phyloP scores from a whole-genome alignment of 306 rosid genomes.

The Hippophae rhamnoides region DNA sequence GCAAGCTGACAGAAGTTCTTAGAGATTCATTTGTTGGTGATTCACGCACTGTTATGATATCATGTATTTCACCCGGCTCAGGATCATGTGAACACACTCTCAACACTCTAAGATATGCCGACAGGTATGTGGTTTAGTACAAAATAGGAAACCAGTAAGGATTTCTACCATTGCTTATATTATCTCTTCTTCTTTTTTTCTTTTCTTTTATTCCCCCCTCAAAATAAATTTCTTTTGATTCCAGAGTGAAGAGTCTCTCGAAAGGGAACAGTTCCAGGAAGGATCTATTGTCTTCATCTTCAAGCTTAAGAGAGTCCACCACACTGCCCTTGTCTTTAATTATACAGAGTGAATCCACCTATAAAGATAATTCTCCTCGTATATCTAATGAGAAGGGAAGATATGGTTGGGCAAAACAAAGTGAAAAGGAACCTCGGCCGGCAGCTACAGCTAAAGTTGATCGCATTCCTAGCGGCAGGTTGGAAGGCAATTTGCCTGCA shows the following conservation, averaged over 20 bases:
- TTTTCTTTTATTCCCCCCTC: not conserved
- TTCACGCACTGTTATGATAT: conserved; percentile 83
- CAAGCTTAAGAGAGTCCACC: conserved; percentile 52
- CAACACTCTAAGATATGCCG: conserved; percentile 82
- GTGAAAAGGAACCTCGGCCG: conserved; percentile 59
- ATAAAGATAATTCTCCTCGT: conserved; percentile 38
- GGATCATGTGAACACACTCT: conserved; percentile 88
- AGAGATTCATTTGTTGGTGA: conserved; percentile 81
- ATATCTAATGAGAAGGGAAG: conserved; percentile 46
- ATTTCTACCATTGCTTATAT: not conserved
- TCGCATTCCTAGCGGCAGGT: conserved; percentile 53
- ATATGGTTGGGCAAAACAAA: conserved; percentile 70
- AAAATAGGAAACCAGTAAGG: not conserved
- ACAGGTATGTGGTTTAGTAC: conserved; percentile 40
- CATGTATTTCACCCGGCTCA: conserved; percentile 81
- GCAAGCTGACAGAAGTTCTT: conserved; percentile 82
- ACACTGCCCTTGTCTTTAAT: conserved; percentile 39
- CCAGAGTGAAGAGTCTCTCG: conserved; percentile 71
- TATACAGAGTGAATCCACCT: conserved; percentile 29
- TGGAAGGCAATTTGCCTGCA: conserved; percentile 39
- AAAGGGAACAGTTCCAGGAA: conserved; percentile 53
- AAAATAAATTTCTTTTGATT: not conserved
- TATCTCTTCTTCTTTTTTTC: conserved; percentile 3
- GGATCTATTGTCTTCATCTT: conserved; percentile 47
- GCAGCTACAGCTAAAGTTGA: conserved; percentile 38